These are phyloP conservation scores for Penicillium rolfsii DNA, from an alignment of 2,329 filamentous ascomycete genomes.

Conservation along the genomic window DNA sequence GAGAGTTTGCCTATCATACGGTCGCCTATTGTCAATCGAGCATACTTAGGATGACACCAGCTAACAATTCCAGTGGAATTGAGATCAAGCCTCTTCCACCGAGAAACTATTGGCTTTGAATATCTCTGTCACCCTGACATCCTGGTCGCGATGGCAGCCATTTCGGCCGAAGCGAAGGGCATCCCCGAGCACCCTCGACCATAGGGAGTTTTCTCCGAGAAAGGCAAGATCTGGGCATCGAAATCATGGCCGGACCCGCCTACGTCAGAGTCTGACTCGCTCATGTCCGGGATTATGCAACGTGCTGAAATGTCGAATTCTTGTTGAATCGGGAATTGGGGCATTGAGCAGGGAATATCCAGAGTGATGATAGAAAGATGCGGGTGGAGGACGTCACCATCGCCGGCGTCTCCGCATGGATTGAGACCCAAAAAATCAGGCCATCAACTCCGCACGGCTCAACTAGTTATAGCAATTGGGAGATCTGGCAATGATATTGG, in stretches of 20 bases:
- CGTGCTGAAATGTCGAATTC: background rate
- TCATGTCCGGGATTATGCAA: background rate
- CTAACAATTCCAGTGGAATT: background rate
- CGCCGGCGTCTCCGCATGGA: conserved; percentile 3
- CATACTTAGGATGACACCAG: background rate
- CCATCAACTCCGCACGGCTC: background rate
- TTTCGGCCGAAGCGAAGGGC: background rate
- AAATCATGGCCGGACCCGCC: background rate
- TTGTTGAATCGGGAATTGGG: background rate
- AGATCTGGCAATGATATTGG: no score
- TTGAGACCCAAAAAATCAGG: background rate
- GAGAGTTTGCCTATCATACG: background rate
- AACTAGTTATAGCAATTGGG: background rate
- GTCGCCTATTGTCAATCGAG: no score
- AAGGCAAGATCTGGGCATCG: background rate
- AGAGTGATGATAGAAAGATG: background rate
- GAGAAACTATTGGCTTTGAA: background rate
- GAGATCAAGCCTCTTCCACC: background rate
- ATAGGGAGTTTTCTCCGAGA: background rate
- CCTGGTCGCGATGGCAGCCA: background rate
- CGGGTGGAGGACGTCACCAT: conserved; percentile 28
- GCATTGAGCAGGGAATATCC: no score
- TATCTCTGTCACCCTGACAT: background rate
- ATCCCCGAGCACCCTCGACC: background rate
- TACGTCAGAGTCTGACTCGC: conserved; percentile 4